Evolutionary conservation across 495 filamentous ascomycete species (phyloP).

Genomic region (Trichoderma reesei): DNA sequence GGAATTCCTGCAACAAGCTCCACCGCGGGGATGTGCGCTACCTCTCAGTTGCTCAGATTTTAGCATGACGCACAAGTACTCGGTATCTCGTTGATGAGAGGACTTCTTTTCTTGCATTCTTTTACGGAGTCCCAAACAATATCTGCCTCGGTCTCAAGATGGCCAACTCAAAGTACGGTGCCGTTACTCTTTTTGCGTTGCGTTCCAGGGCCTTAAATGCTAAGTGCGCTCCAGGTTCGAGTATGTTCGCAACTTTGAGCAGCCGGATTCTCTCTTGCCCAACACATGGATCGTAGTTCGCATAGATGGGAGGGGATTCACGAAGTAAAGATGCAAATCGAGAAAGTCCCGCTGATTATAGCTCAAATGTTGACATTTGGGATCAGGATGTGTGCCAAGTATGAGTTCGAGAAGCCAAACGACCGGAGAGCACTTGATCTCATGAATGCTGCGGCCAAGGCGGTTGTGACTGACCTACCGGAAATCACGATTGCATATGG

Average conservation of each 20-base stretch:
- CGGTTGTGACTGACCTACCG: conserved; percentile 72
- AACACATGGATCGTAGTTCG: conserved; percentile 92
- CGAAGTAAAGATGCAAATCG: conserved; percentile 48
- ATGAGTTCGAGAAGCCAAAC: conserved; percentile 85
- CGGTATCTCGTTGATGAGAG: neutral
- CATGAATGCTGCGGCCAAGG: conserved; percentile 85
- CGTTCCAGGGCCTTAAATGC: too few relatives aligned
- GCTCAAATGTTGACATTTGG: neutral
- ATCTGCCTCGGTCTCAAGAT: conserved; percentile 18
- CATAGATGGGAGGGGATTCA: conserved; percentile 86
- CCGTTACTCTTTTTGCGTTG: neutral
- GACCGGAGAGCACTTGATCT: conserved; percentile 78
- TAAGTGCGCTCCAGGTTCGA: conserved; percentile 52
- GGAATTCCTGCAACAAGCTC: neutral
- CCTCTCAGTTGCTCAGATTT: too few relatives aligned
- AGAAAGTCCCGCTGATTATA: neutral
- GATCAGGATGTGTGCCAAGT: conserved; percentile 63
- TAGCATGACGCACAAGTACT: conserved; percentile 3
- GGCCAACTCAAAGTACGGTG: conserved; percentile 39
- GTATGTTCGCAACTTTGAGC: conserved; percentile 87
- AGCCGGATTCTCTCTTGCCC: conserved; percentile 63
- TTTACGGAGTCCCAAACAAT: neutral
- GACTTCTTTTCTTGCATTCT: neutral
- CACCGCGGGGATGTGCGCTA: neutral
- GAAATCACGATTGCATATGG: conserved; percentile 86